Conservation (phyloP, 495 filamentous ascomycete genomes). For the Neurospora hispaniola region DNA sequence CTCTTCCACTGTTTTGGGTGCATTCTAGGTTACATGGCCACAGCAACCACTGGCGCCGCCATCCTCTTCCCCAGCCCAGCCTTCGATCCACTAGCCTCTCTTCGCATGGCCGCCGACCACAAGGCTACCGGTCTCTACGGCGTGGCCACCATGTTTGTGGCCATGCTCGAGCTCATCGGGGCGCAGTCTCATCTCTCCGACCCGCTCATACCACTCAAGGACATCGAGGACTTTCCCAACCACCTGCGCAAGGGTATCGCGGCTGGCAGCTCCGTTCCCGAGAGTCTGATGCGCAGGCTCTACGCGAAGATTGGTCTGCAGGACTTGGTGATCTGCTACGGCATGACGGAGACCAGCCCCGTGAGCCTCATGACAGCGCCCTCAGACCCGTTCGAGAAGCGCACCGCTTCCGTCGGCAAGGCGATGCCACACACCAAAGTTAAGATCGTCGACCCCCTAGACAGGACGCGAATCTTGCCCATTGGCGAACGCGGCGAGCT, state of each 20-base stretch:
- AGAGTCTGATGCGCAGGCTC: constrained; percentile 72
- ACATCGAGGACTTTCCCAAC: constrained; percentile 46
- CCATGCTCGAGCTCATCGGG: constrained; percentile 56
- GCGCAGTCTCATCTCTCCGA: constrained; percentile 32
- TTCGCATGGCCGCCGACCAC: constrained; percentile 64
- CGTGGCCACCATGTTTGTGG: constrained; percentile 92
- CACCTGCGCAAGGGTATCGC: constrained; percentile 80
- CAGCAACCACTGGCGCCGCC: constrained; percentile 71
- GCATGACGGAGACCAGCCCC: constrained; percentile 97
- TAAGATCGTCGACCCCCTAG: constrained; percentile 64
- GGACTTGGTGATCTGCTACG: constrained; percentile 91
- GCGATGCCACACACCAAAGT: constrained; percentile 65
- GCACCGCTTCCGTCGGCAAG: constrained; percentile 65
- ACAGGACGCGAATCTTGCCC: constrained; percentile 48
- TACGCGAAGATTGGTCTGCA: constrained; percentile 67
- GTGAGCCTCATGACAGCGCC: constrained; percentile 85
- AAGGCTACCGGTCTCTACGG: constrained; percentile 80
- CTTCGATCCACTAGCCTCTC: constrained; percentile 67
- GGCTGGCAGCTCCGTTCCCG: constrained; percentile 76
- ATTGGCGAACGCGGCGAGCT: constrained; percentile 66
- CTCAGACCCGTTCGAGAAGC: constrained; percentile 66
- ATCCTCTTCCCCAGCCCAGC: constrained; percentile 84
- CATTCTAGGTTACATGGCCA: constrained; percentile 90
- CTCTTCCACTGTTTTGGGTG: constrained; percentile 91
- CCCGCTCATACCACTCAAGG: constrained; percentile 16